These are phyloP conservation scores for Chlorella variabilis DNA, from an alignment of 163 green algal species.

Conservation along the genomic window DNA sequence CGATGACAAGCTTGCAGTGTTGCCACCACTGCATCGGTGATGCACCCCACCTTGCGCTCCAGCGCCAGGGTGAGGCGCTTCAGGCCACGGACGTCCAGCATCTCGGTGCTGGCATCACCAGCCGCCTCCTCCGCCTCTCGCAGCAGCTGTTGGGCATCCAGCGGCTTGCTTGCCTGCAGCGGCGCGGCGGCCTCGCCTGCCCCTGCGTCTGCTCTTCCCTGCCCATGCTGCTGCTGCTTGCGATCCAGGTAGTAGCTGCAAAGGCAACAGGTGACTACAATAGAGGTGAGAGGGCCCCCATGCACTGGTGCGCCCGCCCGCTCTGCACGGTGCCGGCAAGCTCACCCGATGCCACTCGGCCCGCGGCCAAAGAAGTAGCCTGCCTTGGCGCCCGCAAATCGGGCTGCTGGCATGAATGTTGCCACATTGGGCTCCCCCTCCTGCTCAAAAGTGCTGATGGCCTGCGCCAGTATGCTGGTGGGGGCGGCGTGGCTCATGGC, in stretches of 20 bases:
- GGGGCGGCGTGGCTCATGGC: background rate
- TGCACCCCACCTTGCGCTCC: slow-evolving; percentile 71
- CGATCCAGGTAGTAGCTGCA: slow-evolving; percentile 45
- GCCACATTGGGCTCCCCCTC: background rate
- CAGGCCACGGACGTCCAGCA: slow-evolving; percentile 79
- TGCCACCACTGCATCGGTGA: background rate
- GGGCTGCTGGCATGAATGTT: slow-evolving; percentile 33
- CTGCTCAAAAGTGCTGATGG: slow-evolving; percentile 25
- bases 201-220: background rate
- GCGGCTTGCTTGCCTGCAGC: slow-evolving; percentile 6
- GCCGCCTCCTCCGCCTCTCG: slow-evolving; percentile 78
- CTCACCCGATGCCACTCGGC: slow-evolving; percentile 48
- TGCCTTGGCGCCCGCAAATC: slow-evolving; percentile 28
- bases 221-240: background rate
- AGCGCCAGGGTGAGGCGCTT: slow-evolving; percentile 77
- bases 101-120: slow-evolving; percentile 62
- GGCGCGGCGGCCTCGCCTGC: background rate
- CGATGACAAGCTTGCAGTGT: too few relatives aligned
- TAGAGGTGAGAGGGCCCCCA: too few relatives aligned
- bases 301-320: background rate
- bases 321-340: background rate
- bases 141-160: slow-evolving; percentile 77
- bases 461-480: slow-evolving; percentile 15
- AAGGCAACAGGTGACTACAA: background rate
- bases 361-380: slow-evolving; percentile 57